These are phyloP conservation scores for Setomelanomma holmii DNA, from an alignment of 2,329 filamentous ascomycete species.

Conservation along the genomic window DNA sequence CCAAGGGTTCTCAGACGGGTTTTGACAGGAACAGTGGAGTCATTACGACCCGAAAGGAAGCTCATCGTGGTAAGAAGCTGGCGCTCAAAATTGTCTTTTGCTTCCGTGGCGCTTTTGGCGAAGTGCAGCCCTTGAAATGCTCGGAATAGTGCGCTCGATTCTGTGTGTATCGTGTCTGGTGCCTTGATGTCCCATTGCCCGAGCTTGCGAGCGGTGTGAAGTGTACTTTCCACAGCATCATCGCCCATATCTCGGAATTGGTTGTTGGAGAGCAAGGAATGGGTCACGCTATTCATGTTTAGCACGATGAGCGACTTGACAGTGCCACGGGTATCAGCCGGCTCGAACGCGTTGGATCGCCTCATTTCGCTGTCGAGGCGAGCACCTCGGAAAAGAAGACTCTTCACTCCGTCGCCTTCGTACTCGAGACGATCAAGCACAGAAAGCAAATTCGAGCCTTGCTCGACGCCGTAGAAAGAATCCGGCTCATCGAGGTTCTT, in stretches of 20 bases:
- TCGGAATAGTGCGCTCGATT: conserved; percentile 76
- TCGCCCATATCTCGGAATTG: conserved; percentile 65
- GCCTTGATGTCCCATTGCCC: conserved; percentile 92
- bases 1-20: conserved; percentile 60
- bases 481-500: conserved; percentile 95
- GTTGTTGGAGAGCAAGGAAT: conserved; percentile 75
- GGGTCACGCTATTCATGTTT: conserved; percentile 84
- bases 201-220: conserved; percentile 79
- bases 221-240: conserved; percentile 72
- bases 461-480: conserved; percentile 89
- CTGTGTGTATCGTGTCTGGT: conserved; percentile 67
- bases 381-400: conserved; percentile 87
- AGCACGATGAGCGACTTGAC: conserved; percentile 80
- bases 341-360: conserved; percentile 61
- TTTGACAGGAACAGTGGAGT: conserved; percentile 33
- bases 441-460: conserved; percentile 76
- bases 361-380: conserved; percentile 87
- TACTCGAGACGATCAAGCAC: conserved; percentile 86
- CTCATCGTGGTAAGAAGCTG: conserved; percentile 61
- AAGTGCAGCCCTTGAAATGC: conserved; percentile 80
- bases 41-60: conserved; percentile 33
- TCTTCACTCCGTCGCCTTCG: conserved; percentile 85
- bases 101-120: conserved; percentile 62
- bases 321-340: conserved; percentile 70
- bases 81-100: conserved; percentile 67